phyloP scores from a whole-genome alignment of 2,329 filamentous ascomycete genomes.

The Clarireedia homoeocarpa region DNA sequence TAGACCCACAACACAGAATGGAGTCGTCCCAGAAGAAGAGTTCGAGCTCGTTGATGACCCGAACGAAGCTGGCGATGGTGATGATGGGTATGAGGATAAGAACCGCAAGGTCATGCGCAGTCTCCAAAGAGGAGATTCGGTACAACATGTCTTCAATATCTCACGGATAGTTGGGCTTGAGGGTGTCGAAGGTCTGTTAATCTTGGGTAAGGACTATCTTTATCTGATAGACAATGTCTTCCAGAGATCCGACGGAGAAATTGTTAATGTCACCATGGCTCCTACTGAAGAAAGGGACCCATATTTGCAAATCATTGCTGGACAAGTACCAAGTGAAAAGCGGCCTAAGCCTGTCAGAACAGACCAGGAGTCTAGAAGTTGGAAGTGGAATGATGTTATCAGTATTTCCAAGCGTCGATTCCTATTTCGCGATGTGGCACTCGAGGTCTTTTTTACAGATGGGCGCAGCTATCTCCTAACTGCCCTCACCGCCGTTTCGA shows the following conservation, averaged over 20 bases:
- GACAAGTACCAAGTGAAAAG: slow-evolving; percentile 53
- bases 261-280: slow-evolving; percentile 93
- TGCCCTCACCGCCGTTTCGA: slow-evolving; percentile 60
- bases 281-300: slow-evolving; percentile 87
- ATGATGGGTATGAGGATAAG: slow-evolving; percentile 86
- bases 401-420: slow-evolving; percentile 95
- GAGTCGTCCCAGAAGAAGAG: slow-evolving; percentile 59
- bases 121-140: slow-evolving; percentile 80
- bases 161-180: slow-evolving; percentile 91
- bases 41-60: slow-evolving; percentile 96
- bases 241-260: slow-evolving; percentile 88
- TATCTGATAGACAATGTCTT: slow-evolving; percentile 98
- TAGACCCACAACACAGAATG: slow-evolving; percentile 16
- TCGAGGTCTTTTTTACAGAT: slow-evolving; percentile 97
- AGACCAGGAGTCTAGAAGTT: slow-evolving; percentile 79
- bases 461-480: slow-evolving; percentile 92
- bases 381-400: slow-evolving; percentile 91
- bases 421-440: slow-evolving; percentile 86
- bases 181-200: slow-evolving; percentile 85
- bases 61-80: slow-evolving; percentile 69
- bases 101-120: slow-evolving; percentile 97
- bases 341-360: slow-evolving; percentile 39
- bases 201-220: slow-evolving; percentile 82
- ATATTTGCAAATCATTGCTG: slow-evolving; percentile 89
- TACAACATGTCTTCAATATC: slow-evolving; percentile 91